Conservation (phyloP, 2,329 filamentous ascomycete species). For the Ilyonectria destructans region DNA sequence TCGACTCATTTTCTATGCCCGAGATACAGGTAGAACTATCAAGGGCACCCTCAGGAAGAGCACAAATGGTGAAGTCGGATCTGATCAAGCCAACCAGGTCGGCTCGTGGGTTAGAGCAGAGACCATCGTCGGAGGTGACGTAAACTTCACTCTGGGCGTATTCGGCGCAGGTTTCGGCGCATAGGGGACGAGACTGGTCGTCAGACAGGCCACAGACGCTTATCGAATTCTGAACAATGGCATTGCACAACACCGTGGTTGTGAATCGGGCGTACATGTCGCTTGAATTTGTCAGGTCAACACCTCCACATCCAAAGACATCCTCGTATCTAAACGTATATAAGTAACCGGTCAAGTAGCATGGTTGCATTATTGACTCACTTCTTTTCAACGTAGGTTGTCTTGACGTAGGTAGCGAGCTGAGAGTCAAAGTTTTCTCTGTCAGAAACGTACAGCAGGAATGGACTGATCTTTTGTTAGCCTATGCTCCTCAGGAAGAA, state of each 20-base stretch:
- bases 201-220: slow-evolving; percentile 76
- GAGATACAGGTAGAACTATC: slow-evolving; percentile 81
- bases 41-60: slow-evolving; percentile 85
- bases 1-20: slow-evolving; percentile 84
- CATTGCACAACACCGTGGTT: slow-evolving; percentile 92
- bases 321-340: slow-evolving; percentile 78
- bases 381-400: slow-evolving; percentile 84
- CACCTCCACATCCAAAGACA: slow-evolving; percentile 83
- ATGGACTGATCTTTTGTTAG: slow-evolving; percentile 74
- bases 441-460: slow-evolving; percentile 86
- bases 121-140: slow-evolving; percentile 80
- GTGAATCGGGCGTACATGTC: slow-evolving; percentile 95
- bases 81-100: slow-evolving; percentile 85
- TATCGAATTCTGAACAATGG: slow-evolving; percentile 92
- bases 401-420: slow-evolving; percentile 81
- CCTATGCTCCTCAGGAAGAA: neutral
- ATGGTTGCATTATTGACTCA: slow-evolving; percentile 62
- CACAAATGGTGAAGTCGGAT: slow-evolving; percentile 93
- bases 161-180: slow-evolving; percentile 90
- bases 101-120: slow-evolving; percentile 79
- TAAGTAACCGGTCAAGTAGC: slow-evolving; percentile 26
- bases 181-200: slow-evolving; percentile 81
- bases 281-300: slow-evolving; percentile 85
- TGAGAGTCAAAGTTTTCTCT: slow-evolving; percentile 83
- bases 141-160: slow-evolving; percentile 91